Percentiles rank a stretch among this genome's conserved stretches.
Conservation (phyloP, 306 rosid genomes). For the Casuarina equisetifolia region DNA sequence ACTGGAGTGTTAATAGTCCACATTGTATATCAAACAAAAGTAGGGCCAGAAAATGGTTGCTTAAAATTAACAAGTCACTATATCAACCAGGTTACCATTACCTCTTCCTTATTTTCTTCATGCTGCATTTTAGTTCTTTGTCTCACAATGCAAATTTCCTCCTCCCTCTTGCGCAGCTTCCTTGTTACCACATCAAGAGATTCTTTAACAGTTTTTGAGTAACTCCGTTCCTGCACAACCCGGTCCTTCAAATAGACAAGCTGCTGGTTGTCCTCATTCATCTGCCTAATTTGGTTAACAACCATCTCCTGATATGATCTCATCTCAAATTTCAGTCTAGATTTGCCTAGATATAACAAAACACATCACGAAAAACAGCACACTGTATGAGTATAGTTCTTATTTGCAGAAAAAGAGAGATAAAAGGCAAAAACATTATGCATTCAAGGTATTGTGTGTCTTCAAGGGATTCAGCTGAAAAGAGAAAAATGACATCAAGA, state of each 20-base stretch:
- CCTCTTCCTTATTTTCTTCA: slow-evolving; percentile 75
- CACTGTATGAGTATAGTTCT: neutral
- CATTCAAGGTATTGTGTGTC: slow-evolving; percentile 1
- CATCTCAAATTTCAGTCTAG: slow-evolving; percentile 69
- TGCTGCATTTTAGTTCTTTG: slow-evolving; percentile 55
- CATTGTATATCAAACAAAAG: slow-evolving; percentile 9
- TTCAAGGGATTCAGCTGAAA: neutral
- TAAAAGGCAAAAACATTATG: neutral
- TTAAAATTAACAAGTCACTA: slow-evolving; percentile 5
- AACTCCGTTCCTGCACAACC: slow-evolving; percentile 37
- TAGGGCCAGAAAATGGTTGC: slow-evolving; percentile 10
- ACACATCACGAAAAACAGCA: neutral
- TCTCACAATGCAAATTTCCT: slow-evolving; percentile 58
- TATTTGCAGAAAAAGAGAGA: slow-evolving; percentile 1
- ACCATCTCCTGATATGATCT: slow-evolving; percentile 79
- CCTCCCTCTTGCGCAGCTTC: slow-evolving; percentile 54
- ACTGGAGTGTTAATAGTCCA: slow-evolving; percentile 8
- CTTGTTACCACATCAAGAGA: slow-evolving; percentile 43
- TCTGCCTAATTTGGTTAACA: slow-evolving; percentile 60
- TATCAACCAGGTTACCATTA: slow-evolving; percentile 25
- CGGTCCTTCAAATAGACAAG: slow-evolving; percentile 51
- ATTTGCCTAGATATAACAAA: slow-evolving; percentile 48
- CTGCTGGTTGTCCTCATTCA: slow-evolving; percentile 69
- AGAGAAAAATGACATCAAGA: slow-evolving; percentile 21
- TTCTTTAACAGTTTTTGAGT: slow-evolving; percentile 48